phyloP scores from a whole-genome alignment of 257 asterid genomes.

The Catharanthus roseus region DNA sequence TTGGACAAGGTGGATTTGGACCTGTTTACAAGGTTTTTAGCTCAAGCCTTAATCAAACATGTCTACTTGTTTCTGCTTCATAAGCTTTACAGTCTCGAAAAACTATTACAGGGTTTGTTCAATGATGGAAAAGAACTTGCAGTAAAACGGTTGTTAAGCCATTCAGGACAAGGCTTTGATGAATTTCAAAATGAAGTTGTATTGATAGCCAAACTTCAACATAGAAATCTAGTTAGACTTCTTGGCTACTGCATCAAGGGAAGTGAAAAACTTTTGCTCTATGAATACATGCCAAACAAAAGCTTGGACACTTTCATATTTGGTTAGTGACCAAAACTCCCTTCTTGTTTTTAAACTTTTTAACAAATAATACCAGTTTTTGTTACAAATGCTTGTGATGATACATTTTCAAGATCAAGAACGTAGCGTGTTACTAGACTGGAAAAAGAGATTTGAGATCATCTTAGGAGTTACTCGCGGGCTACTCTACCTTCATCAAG shows the following conservation, averaged over 20 bases:
- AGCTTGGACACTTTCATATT: conserved; percentile 34
- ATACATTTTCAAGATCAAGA: not conserved
- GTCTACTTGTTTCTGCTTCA: not conserved
- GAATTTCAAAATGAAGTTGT: conserved; percentile 30
- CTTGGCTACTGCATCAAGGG: conserved; percentile 31
- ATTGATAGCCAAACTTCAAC: conserved; percentile 33
- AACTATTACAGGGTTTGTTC: conserved; percentile 18
- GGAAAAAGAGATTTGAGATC: conserved; percentile 11
- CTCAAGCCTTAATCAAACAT: too few relatives aligned
- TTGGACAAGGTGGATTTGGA: conserved; percentile 68
- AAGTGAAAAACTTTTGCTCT: conserved; percentile 26
- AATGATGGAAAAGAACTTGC: conserved; percentile 24
- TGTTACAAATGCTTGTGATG: not conserved
- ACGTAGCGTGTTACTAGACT: conserved; percentile 4
- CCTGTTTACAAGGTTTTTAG: conserved; percentile 49
- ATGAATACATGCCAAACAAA: conserved; percentile 30
- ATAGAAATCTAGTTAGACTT: conserved; percentile 31
- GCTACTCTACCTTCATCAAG: conserved; percentile 13
- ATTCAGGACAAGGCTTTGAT: conserved; percentile 33
- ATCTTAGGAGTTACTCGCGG: conserved; percentile 13
- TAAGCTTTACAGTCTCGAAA: too few relatives aligned
- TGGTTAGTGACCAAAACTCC: conserved; percentile 10
- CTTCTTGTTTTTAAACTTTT: too few relatives aligned
- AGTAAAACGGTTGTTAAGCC: conserved; percentile 28
- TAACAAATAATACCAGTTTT: too few relatives aligned